Base-by-base conservation (phyloP, 805 yeast species). In the Candida succiphila region DNA sequence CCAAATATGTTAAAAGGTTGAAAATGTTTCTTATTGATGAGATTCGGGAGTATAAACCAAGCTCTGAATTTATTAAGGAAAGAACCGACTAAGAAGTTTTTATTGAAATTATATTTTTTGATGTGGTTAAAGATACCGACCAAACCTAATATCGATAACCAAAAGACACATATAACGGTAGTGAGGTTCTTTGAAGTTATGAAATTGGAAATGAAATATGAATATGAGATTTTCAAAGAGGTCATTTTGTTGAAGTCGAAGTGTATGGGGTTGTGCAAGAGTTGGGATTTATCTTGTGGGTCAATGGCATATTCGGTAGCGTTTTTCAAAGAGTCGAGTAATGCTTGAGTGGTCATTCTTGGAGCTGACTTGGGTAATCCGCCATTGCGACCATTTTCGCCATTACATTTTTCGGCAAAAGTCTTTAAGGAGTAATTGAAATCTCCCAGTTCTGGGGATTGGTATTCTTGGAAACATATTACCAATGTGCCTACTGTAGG, bases 401-500 rank as follows among this genome's bases (percentile, higher is more conserved):
- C 22, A 6, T 25, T 26, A 34, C 57, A 52, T 23, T 32, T 33
- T n/a, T 38, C 33, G 4, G 52, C 32, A 18, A 38, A 37, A 2
- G 34, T 24, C 5, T 32, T 17, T 5, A 37, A n/a, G 2, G 32
- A 27, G 25, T 31, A 27, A 5, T 23, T 15, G 6, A 33, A 14
- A 3, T 30, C 33, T 3, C 17, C 29, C n/a, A n/a, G n/a, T 9
- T 31, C 25, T 7, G 23, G 23, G 3, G 29, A 5, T 8, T 25
- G 18, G 7, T 40, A 37, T 6, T 47, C 47, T n/a, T 44, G 30
- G 20, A 49, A 40, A 34, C 58, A 52, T 4, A 41, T 12, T n/a
- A 48, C 30, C 13, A 47, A 16, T 2, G 56, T 48, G 1, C 52
- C 54, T 18, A 42, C 20, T 4, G 44, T 29, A 1, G 58, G 58